Evolutionary conservation across 495 filamentous ascomycete species (phyloP), one percentile per base, ranked within the genome.

Genomic region (Penicillium argentinense): DNA sequence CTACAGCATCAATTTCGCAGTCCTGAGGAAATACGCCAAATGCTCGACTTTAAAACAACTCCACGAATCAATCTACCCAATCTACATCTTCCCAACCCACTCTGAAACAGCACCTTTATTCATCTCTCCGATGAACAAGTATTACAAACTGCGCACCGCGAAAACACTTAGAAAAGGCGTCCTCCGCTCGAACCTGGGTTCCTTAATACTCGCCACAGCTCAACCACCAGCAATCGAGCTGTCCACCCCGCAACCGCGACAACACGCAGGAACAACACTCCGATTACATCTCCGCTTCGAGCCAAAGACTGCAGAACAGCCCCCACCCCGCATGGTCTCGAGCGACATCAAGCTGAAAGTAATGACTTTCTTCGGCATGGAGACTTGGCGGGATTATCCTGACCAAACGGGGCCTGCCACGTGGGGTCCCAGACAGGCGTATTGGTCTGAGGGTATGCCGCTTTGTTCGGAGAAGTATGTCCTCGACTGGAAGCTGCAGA

Each of bases 321-420:
- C 5, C 4, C 12, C n/a, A 21, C 32, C 32, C 9, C 32, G 16
- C 14, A 34, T 34, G 16, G 5, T 39, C 3, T 17, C 26, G 11
- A 13, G 30, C 9, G 23, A 36, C 8, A 39, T 49, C 23, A 40
- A 53, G 12, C 33, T 53, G 1, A 28, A 37, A 18, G 45, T 39
- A 7, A 26, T 53, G 24, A 48, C 50, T 1, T 53, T 53, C 39
- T 48, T 42, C 24, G 39, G 39, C 17, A 25, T 48, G 24, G 25
- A 53, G 17, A 13, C 44, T 12, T 53, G 44, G 45, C 26, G 27
- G 5, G 7, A 34, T 12, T 45, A 24, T 13, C 50, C 50, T 13
- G 39, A 47, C 29, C 33, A 32, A 2, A 5, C 33, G 17, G 25
- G 43, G 4, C 8, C 19, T 17, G 29, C 44, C 11, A 22, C 33